Conservation (phyloP, 2,329 filamentous ascomycete species). For the Metarhizium rileyi region DNA sequence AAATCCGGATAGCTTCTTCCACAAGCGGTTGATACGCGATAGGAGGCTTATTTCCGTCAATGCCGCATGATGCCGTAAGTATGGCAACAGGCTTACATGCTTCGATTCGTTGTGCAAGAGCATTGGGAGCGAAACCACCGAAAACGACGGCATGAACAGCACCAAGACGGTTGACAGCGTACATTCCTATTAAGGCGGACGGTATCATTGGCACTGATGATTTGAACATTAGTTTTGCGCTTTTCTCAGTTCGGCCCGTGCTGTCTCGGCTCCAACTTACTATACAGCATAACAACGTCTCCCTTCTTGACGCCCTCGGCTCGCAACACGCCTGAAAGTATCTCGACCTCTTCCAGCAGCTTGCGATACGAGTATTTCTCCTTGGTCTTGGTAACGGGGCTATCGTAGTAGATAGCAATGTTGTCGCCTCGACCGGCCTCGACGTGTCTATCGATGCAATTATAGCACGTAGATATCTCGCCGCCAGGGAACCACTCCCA, state of each 20-base stretch:
- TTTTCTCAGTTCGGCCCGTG: background rate
- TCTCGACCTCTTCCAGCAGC: conserved; percentile 70
- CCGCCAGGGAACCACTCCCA: conserved; percentile 91
- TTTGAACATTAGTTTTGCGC: background rate
- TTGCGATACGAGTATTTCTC: conserved; percentile 64
- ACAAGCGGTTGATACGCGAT: conserved; percentile 70
- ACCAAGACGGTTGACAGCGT: conserved; percentile 71
- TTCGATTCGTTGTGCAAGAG: conserved; percentile 82
- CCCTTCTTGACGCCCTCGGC: conserved; percentile 76
- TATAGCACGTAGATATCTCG: conserved; percentile 84
- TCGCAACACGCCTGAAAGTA: conserved; percentile 68
- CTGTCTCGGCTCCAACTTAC: conserved; percentile 32
- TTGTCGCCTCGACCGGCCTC: conserved; percentile 61
- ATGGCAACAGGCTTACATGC: conserved; percentile 66
- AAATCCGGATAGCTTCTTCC: conserved; percentile 58
- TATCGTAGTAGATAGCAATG: conserved; percentile 78
- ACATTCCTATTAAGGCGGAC: conserved; percentile 73
- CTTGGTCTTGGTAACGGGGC: conserved; percentile 67
- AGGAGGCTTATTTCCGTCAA: conserved; percentile 75
- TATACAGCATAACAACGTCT: conserved; percentile 85
- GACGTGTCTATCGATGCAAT: conserved; percentile 88
- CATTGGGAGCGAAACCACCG: conserved; percentile 75
- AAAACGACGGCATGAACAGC: conserved; percentile 90
- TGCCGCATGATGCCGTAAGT: conserved; percentile 84
- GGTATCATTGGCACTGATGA: conserved; percentile 85